These are phyloP conservation scores for Cytospora mali DNA, from an alignment of 2,329 filamentous ascomycete species.

Conservation along the genomic window DNA sequence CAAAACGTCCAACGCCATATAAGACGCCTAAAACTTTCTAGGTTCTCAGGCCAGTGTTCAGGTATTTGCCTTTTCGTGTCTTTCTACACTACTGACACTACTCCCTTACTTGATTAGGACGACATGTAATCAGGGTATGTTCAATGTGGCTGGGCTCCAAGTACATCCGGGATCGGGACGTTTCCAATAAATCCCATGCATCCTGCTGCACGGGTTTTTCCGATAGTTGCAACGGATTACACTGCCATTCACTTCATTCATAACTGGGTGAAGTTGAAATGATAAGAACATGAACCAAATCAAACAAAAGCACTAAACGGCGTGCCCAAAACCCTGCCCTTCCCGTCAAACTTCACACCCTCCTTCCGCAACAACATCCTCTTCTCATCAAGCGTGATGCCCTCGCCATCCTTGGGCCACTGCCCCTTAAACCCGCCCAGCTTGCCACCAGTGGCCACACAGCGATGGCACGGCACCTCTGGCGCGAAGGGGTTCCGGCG, in stretches of 20 bases:
- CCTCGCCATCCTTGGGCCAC: constrained; percentile 63
- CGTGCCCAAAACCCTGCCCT: constrained; percentile 62
- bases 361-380: constrained; percentile 61
- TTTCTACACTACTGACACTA: background rate
- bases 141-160: background rate
- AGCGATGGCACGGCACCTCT: constrained; percentile 78
- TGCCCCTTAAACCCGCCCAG: constrained; percentile 73
- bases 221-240: too few species aligned
- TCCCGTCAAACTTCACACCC: constrained; percentile 64
- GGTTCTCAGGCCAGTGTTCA: background rate
- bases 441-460: constrained; percentile 72
- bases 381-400: constrained; percentile 67
- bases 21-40: too few species aligned
- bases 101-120: background rate
- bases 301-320: constrained; percentile 49
- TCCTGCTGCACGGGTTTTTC: too few species aligned
- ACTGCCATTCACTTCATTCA: too few species aligned
- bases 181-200: background rate
- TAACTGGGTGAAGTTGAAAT: too few species aligned
- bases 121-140: background rate
- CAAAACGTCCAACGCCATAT: too few species aligned
- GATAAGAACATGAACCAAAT: background rate
- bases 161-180: too few species aligned
- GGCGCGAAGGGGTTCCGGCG: constrained; percentile 82
- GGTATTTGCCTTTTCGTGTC: background rate